Evolutionary conservation across 208 protist species (phyloP), one percentile per base, ranked within the genome.

Genomic region (Leishmania braziliensis): DNA sequence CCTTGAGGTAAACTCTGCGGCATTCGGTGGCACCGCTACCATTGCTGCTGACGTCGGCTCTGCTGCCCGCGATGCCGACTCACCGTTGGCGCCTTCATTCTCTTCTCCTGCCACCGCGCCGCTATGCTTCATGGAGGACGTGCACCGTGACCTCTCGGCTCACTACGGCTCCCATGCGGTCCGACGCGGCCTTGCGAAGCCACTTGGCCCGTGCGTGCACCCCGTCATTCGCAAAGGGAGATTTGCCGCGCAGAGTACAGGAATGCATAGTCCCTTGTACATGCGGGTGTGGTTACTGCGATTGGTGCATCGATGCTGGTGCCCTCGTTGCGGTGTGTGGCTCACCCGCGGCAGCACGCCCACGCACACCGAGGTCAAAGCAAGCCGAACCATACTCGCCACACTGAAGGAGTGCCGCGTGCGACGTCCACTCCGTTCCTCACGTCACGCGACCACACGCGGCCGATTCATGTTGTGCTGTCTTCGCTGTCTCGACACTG

Each of bases 141-240:
- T 96, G 53, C 82, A 89, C 29, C 70, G 83, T 36, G 88, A 93
- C 72, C 60, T 97, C 23, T 93, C 91, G 4, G 90, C 90, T 10
- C 94, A 97, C 84, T 97, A 94, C 82, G 94, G 94, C 53, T 89
- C 87, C 1, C 86, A 90, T 73, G 88, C 94, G 26, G 43, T 92
- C 51, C 89, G 86, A 18, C 83, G 94, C 36, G 94, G 87, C 10
- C 62, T 68, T 4, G 77, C 88, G 20, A 89, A 91, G 81, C 92
- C 92, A 5, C 79, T 97, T 2, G 94, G 92, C 5, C 88, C 84
- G 0, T 91, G 89, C 60, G 82, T 82, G 9, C 82, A 77, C 23
- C 72, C 82, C 0, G 33, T 80, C 66, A 86, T 89, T 65, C 78
- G 78, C 69, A 82, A 85, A 74, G 77, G 69, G n/a, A 68, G 77